phyloP scores from a whole-genome alignment of 1,284 basidiomycete genomes.

The Austropuccinia psidii region DNA sequence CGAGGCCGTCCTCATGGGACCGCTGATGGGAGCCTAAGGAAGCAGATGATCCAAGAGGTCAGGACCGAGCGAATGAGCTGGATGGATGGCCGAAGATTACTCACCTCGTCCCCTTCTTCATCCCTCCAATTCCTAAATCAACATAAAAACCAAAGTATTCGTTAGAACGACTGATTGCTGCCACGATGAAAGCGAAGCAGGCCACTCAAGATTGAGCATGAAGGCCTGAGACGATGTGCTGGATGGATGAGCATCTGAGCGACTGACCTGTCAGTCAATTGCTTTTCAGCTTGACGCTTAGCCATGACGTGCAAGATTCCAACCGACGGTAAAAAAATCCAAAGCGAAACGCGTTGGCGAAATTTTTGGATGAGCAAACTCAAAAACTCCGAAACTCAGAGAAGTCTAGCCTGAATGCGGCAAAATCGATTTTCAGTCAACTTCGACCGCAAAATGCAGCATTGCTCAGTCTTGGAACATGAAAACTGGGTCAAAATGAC shows the following conservation, averaged over 20 bases:
- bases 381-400: too few species aligned
- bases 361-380: too few species aligned
- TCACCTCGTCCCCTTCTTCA: slow-evolving; percentile 12
- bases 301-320: too few species aligned
- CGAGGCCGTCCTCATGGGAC: slow-evolving; percentile 12
- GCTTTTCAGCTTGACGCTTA: slow-evolving; percentile 30
- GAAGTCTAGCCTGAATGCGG: too few species aligned
- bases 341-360: too few species aligned
- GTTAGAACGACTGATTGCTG: neutral
- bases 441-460: too few species aligned
- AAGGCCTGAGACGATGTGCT: neutral
- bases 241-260: neutral
- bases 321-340: too few species aligned
- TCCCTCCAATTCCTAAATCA: slow-evolving; percentile 15
- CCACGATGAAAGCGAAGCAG: neutral
- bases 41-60: neutral
- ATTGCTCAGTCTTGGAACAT: too few species aligned
- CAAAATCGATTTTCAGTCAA: too few species aligned
- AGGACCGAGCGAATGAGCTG: neutral
- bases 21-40: neutral
- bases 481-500: too few species aligned
- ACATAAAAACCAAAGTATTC: neutral
- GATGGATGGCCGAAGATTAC: neutral
- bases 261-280: slow-evolving; percentile 21
- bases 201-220: neutral